phyloP scores from a whole-genome alignment of 495 filamentous ascomycete genomes.

The Collariella sp. region DNA sequence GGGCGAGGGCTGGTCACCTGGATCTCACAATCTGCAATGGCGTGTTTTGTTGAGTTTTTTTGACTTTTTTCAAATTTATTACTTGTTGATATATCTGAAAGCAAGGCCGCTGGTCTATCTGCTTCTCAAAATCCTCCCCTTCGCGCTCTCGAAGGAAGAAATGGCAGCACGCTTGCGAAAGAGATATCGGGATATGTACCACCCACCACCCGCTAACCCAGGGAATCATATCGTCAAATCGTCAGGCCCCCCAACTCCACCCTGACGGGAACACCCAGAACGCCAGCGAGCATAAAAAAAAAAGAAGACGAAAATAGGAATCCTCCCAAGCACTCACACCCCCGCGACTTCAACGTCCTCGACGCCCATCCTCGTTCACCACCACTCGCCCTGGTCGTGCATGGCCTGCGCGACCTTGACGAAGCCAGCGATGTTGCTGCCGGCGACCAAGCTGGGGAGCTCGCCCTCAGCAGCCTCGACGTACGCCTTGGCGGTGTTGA shows the following conservation, averaged over 20 bases:
- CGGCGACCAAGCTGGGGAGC: constrained; percentile 82
- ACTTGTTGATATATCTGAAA: constrained; percentile 1
- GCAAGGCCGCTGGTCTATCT: constrained; percentile 5
- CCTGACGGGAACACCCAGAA: constrained; percentile 3
- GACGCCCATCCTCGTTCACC: constrained; percentile 32
- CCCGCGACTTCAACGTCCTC: constrained; percentile 6
- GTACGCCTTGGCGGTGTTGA: constrained; percentile 84
- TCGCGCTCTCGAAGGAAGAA: not conserved
- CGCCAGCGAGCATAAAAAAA: not conserved
- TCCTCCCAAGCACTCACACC: not conserved
- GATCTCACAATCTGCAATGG: not conserved
- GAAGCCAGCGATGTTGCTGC: constrained; percentile 95
- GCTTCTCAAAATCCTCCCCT: not conserved
- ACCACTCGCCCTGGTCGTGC: constrained; percentile 97
- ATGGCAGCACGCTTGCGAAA: not conserved
- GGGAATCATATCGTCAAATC: constrained; percentile 10
- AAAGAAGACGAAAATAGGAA: not conserved
- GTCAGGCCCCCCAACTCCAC: constrained; percentile 9
- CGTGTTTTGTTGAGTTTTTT: not conserved
- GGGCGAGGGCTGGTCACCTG: not conserved
- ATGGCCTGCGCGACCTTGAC: constrained; percentile 92
- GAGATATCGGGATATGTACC: not conserved
- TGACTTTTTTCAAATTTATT: not conserved
- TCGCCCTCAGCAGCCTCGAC: constrained; percentile 67
- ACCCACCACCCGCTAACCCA: constrained; percentile 2